These are phyloP conservation scores for Aspergillus sp. DNA, from an alignment of 2,329 filamentous ascomycete species.

Conservation along the genomic window DNA sequence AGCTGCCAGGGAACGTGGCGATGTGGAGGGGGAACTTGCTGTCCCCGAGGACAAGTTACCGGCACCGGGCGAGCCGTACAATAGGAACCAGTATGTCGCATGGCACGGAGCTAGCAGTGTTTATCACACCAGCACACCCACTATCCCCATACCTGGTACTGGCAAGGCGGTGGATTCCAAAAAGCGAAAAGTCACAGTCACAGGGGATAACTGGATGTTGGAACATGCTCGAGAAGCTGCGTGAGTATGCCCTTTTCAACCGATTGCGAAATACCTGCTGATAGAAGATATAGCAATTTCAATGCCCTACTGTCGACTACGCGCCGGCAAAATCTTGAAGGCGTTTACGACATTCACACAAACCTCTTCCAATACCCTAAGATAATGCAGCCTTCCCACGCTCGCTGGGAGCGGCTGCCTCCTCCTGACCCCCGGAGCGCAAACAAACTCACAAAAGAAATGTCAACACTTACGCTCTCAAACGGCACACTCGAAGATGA, in stretches of 20 bases:
- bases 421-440: conserved; percentile 37
- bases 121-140: conserved; percentile 80
- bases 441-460: conserved; percentile 31
- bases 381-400: conserved; percentile 86
- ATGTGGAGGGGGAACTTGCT: conserved; percentile 83
- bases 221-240: conserved; percentile 90
- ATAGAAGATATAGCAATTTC: conserved; percentile 64
- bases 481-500: conserved; percentile 29
- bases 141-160: conserved; percentile 66
- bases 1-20: conserved; percentile 72
- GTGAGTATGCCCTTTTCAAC: conserved; percentile 51
- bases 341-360: conserved; percentile 91
- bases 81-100: conserved; percentile 97
- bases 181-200: conserved; percentile 82
- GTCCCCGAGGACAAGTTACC: conserved; percentile 83
- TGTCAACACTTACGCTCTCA: conserved; percentile 36
- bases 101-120: conserved; percentile 97
- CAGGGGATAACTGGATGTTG: conserved; percentile 93
- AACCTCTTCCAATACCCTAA: conserved; percentile 86
- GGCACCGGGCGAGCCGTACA: conserved; percentile 80
- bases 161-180: conserved; percentile 76
- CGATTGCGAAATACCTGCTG: background rate
- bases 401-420: conserved; percentile 72
- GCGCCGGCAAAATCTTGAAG: conserved; percentile 68
- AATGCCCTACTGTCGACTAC: conserved; percentile 71